Base-by-base conservation (phyloP, 2,329 filamentous ascomycete genomes). In the Huntiella savannae region DNA sequence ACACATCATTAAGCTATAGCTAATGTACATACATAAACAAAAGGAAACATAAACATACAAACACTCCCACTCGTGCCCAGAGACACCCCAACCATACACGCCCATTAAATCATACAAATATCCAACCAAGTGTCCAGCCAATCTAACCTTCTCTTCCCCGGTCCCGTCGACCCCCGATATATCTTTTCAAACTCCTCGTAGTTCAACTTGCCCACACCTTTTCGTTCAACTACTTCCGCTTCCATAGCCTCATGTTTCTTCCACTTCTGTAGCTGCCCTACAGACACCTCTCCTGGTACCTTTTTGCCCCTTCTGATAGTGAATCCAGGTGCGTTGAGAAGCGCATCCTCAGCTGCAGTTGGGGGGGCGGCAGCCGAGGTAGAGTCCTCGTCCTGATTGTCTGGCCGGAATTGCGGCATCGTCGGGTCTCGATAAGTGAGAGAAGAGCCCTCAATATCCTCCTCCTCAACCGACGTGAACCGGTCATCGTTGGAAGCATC, bases 71-170 rank as follows among this genome's bases (percentile, higher is more conserved):
- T 28, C 22, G 22, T 28, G 22, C 22, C 22, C 6, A 28, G 22
- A 28, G 22, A 10, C 22, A 28, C 22, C 22, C 3, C 8, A 28
- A 28, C 22, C 6, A 28, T 28, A 28, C 10, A 28, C 16, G 5
- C 39, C 19, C 28, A 16, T 59, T 67, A 75, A 11, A 75, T 75
- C 53, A 80, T 78, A 58, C 75, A 80, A 58, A 79, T 77, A 58
- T 95, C 87, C 60, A 95, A 83, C 88, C 88, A 96, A 55, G 76
- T 83, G 50, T 83, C 83, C 40, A 95, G 68, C 60, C 94, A 88
- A 53, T 83, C 82, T 51, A 87, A 68, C 45, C 79, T 64, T 28
- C 22, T 33, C 3, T 32, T 40, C 40, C 22, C 13, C 56, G 76
- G 75, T 11, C 69, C 71, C 17, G 78, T 73, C 52, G 77, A 70